Base-by-base conservation (phyloP, 176 grass and related monocot genomes). In the Oryza meridionalis region DNA sequence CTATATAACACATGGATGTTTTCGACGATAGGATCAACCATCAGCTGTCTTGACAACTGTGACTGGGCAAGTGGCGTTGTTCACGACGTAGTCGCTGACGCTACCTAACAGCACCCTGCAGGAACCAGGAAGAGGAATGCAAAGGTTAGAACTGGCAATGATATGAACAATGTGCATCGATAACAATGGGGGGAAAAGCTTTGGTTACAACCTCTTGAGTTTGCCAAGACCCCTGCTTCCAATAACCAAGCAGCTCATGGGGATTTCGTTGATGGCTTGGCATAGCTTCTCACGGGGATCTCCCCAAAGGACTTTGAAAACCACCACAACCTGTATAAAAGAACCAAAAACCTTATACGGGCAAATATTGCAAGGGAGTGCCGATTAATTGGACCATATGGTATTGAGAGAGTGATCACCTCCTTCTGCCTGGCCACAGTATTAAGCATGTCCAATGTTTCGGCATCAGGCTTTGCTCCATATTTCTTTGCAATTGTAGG, bases 251-350 rank as follows among this genome's bases (percentile, higher is more conserved):
- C 84, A 92, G 81, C 77, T 96, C 74, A 99, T 77, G 9, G 96
- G 93, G 38, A 87, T 90, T 11, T 79, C 89, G 42, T 66, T 61
- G 78, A 94, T 86, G 49, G 90, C 86, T 68, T 96, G 91, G 76
- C 96, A 99, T 24, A 99, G 81, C 86, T 96, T 99, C 85, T 99
- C 93, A 0, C 93, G 93, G 5, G 93, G 82, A 79, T 99, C 96
- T 81, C 96, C 96, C 58, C 85, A 99, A 21, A 92, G 82, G 59
- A 99, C 80, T 87, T 99, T 96, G 10, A 90, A 81, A 24, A 90
- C 83, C 47, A 94, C 91, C 19, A 76, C 25, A 44, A 96, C 67
- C 96, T 96, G 49, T 42, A n/a, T 8, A 8, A 31, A 82, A 59
- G 29, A 59, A 84, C 8, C 5, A 9, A 45, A 70, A 55, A 74